phyloP scores from a whole-genome alignment of 352 stramenopile species.

The Phytopythium cucurbitacearum region DNA sequence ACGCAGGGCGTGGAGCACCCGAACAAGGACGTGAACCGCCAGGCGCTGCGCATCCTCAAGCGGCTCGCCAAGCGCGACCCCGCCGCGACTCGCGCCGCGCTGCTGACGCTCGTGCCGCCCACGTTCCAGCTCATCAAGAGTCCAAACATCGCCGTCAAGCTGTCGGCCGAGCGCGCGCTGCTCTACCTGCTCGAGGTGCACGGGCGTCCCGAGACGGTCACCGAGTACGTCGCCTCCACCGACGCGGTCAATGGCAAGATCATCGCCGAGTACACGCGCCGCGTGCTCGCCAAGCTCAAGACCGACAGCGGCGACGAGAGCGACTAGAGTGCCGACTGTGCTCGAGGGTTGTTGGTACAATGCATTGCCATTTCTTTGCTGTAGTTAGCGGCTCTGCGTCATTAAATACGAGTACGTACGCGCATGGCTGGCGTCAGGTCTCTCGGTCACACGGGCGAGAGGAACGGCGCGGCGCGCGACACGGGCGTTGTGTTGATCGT shows the following conservation, averaged over 20 bases:
- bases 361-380: background rate
- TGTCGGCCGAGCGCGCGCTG: conserved; percentile 79
- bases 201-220: conserved; percentile 71
- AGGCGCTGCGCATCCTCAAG: conserved; percentile 70
- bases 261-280: conserved; percentile 83
- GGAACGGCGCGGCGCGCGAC: no score
- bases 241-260: conserved; percentile 70
- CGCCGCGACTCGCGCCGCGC: conserved; percentile 40
- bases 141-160: conserved; percentile 87
- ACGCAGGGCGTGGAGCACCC: conserved; percentile 54
- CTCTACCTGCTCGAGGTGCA: conserved; percentile 87
- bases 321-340: conserved; percentile 25
- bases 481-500: no score
- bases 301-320: conserved; percentile 81
- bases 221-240: conserved; percentile 50
- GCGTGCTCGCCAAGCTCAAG: conserved; percentile 86
- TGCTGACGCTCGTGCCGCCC: conserved; percentile 61
- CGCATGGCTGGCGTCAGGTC: no score
- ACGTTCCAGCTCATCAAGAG: conserved; percentile 87
- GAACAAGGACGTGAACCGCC: conserved; percentile 81
- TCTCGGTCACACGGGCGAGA: no score
- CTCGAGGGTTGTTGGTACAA: background rate
- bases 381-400: background rate
- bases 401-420: no score
- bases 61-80: conserved; percentile 66